These are phyloP conservation scores for Barnettozyma sucrosica DNA, from an alignment of 805 yeast species.

Conservation along the genomic window DNA sequence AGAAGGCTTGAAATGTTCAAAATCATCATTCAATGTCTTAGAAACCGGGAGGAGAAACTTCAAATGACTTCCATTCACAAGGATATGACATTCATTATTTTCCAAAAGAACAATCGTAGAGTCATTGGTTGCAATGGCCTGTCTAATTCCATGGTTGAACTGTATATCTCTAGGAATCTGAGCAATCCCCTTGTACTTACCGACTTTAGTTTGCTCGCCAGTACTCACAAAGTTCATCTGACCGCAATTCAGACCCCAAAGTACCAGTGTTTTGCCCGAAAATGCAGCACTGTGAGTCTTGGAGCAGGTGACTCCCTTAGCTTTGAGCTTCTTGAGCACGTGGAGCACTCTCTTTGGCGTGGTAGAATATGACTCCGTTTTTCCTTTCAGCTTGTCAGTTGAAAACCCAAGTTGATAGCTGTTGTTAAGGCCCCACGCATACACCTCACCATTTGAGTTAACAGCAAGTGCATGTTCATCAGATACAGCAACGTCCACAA, in stretches of 20 bases:
- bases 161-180: constrained; percentile 37
- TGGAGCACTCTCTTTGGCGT: constrained; percentile 25
- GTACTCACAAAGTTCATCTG: constrained; percentile 59
- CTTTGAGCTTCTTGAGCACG: constrained; percentile 24
- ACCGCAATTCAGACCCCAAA: constrained; percentile 81
- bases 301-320: constrained; percentile 44
- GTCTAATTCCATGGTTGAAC: constrained; percentile 38
- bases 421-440: constrained; percentile 75
- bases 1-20: constrained; percentile 51
- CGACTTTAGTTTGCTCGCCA: constrained; percentile 27
- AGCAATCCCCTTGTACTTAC: constrained; percentile 31
- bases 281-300: constrained; percentile 64
- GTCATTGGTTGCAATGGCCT: constrained; percentile 58
- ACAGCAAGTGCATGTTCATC: constrained; percentile 64
- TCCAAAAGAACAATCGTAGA: constrained; percentile 61
- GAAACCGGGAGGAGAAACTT: constrained; percentile 37
- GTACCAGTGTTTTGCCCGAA: constrained; percentile 37
- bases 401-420: constrained; percentile 61
- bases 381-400: constrained; percentile 25
- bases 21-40: constrained; percentile 33
- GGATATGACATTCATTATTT: constrained; percentile 56
- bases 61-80: constrained; percentile 50
- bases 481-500: constrained; percentile 42
- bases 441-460: constrained; percentile 47
- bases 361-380: constrained; percentile 23